phyloP scores from a whole-genome alignment of 2,329 filamentous ascomycete species.

The Talaromyces marneffei region DNA sequence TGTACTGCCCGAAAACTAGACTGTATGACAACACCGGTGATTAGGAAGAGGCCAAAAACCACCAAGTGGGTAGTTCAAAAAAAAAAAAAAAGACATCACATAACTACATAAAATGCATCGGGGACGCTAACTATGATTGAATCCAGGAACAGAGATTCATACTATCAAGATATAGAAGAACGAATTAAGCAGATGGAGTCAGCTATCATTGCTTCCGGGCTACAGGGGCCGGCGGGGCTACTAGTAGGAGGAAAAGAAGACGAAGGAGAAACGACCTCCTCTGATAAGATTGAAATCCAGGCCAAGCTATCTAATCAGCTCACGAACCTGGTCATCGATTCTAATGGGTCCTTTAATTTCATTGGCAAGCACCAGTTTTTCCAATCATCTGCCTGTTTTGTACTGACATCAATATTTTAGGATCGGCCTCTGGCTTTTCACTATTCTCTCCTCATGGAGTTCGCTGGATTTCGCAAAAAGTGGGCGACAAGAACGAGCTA shows the following conservation, averaged over 20 bases:
- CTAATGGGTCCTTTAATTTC: slow-evolving; percentile 4
- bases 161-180: slow-evolving; percentile 5
- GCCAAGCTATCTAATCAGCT: slow-evolving; percentile 7
- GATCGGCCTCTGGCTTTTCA: slow-evolving; percentile 6
- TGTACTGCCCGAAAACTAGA: slow-evolving; percentile 4
- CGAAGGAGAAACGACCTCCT: neutral
- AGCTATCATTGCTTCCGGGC: slow-evolving; percentile 5
- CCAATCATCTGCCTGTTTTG: neutral
- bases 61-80: neutral
- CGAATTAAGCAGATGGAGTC: slow-evolving; percentile 11
- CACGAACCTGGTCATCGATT: slow-evolving; percentile 1
- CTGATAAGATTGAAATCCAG: slow-evolving; percentile 4
- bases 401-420: neutral
- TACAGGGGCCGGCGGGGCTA: neutral
- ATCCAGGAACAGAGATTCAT: slow-evolving; percentile 2
- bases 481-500: slow-evolving; percentile 1
- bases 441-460: slow-evolving; percentile 7
- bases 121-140: neutral
- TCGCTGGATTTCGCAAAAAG: slow-evolving; percentile 1
- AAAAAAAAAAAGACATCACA: neutral
- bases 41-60: neutral
- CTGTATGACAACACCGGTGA: slow-evolving; percentile 9
- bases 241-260: neutral
- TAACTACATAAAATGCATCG: too few species aligned
- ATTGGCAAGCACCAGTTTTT: neutral